phyloP scores from a whole-genome alignment of 805 yeast genomes.

The Candida piceae region DNA sequence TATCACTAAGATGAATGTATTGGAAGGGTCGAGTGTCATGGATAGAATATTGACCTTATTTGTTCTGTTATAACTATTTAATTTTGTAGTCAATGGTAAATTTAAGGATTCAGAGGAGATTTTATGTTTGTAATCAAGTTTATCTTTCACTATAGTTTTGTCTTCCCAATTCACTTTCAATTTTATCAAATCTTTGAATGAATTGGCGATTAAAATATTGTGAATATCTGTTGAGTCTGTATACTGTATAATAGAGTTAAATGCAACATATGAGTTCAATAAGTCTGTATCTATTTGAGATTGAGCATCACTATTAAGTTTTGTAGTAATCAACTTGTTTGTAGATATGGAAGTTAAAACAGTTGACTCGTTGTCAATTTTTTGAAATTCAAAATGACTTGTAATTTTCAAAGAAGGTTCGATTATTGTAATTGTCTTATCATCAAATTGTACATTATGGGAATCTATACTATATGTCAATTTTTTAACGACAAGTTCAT shows the following conservation, averaged over 20 bases:
- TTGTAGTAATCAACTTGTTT: conserved; percentile 2
- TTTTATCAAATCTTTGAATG: conserved; percentile 7
- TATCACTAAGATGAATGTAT: conserved; percentile 7
- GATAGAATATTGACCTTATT: conserved; percentile 6
- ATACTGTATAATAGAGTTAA: conserved; percentile 13
- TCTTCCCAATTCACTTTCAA: conserved; percentile 7
- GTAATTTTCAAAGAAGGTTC: conserved; percentile 6
- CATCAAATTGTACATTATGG: conserved; percentile 1
- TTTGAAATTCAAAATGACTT: conserved; percentile 9
- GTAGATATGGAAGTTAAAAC: conserved; percentile 6
- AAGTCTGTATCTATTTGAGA: conserved; percentile 1
- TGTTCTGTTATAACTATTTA: conserved; percentile 10
- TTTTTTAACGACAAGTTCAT: conserved; percentile 7
- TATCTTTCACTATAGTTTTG: background rate
- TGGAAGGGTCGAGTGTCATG: conserved; percentile 8
- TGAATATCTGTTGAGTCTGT: conserved; percentile 1
- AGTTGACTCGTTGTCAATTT: conserved; percentile 1
- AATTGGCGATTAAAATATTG: conserved; percentile 8
- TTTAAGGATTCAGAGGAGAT: conserved; percentile 1
- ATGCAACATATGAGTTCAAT: conserved; percentile 7
- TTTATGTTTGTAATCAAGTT: conserved; percentile 8
- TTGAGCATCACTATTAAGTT: conserved; percentile 2
- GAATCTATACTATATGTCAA: conserved; percentile 1
- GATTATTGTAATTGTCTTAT: conserved; percentile 1
- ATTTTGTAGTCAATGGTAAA: conserved; percentile 8